Conservation (phyloP, 495 filamentous ascomycete genomes). For the Peziza echinospora region DNA sequence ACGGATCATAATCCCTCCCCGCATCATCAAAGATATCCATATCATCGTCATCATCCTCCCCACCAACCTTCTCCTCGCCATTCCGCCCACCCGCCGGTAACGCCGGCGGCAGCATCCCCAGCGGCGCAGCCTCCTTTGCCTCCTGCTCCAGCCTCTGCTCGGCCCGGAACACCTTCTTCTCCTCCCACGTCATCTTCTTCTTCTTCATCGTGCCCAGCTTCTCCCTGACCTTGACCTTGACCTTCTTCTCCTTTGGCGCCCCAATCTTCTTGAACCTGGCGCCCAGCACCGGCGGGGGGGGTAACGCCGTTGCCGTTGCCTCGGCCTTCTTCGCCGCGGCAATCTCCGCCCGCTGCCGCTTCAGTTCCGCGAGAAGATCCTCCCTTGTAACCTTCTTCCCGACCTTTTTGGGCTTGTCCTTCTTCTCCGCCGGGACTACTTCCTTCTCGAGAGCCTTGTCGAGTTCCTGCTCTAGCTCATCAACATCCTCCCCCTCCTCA, state of each 20-base stretch:
- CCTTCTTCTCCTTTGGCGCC: conserved; percentile 64
- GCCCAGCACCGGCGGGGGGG: conserved; percentile 34
- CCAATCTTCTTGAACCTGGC: conserved; percentile 68
- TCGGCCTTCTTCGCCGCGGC: conserved; percentile 20
- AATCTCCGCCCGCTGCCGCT: conserved; percentile 30
- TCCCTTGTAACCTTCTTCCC: conserved; percentile 50
- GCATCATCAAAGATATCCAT: conserved; percentile 71
- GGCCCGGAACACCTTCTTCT: conserved; percentile 17
- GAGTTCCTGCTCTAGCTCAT: conserved; percentile 54
- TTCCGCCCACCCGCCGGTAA: conserved; percentile 25
- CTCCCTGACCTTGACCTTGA: conserved; percentile 67
- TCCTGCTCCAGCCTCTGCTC: too few species aligned
- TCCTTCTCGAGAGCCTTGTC: conserved; percentile 49
- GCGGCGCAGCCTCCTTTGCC: conserved; percentile 24
- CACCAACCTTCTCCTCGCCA: conserved; percentile 25
- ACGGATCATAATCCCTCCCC: conserved; percentile 70
- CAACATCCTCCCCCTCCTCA: conserved; percentile 19
- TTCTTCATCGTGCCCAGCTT: too few species aligned
- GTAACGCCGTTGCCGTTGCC: too few species aligned
- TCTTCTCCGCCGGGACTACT: conserved; percentile 35
- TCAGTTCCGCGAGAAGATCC: conserved; percentile 45
- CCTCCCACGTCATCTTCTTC: conserved; percentile 46
- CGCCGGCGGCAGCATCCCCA: conserved; percentile 38
- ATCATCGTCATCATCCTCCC: conserved; percentile 39
- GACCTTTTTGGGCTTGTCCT: conserved; percentile 49